These are phyloP conservation scores for Boletellus dicymbophilus DNA, from an alignment of 1,284 basidiomycete species.

Conservation along the genomic window DNA sequence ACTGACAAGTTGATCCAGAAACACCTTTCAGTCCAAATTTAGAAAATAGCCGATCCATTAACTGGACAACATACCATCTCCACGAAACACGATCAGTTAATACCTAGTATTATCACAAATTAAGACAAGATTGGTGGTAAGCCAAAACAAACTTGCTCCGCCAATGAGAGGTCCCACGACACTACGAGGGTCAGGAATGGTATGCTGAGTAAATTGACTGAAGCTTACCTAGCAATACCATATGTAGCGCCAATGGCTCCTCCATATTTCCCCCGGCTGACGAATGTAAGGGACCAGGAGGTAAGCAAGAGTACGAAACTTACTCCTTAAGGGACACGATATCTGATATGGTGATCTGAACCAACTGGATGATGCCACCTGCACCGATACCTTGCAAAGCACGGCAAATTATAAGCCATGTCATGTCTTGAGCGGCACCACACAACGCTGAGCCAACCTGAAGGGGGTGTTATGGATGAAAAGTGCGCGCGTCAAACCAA, in stretches of 20 bases:
- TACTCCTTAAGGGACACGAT: slow-evolving; percentile 37
- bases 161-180: slow-evolving; percentile 47
- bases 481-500: not conserved
- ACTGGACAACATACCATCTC: slow-evolving; percentile 32
- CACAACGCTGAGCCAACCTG: slow-evolving; percentile 50
- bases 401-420: slow-evolving; percentile 47
- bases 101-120: slow-evolving; percentile 36
- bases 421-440: slow-evolving; percentile 49
- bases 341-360: slow-evolving; percentile 41
- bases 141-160: slow-evolving; percentile 21
- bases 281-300: slow-evolving; percentile 9
- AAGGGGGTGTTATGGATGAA: not conserved
- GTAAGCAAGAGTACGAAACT: not conserved
- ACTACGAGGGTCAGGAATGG: slow-evolving; percentile 17
- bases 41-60: not conserved
- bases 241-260: slow-evolving; percentile 45
- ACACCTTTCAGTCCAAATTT: slow-evolving; percentile 25
- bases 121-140: not conserved
- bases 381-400: slow-evolving; percentile 58
- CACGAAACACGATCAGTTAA: slow-evolving; percentile 41
- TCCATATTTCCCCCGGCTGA: slow-evolving; percentile 40
- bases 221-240: slow-evolving; percentile 42
- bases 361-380: slow-evolving; percentile 40
- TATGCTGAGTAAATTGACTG: not conserved
- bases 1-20: slow-evolving; percentile 39